Evolutionary conservation across 2,329 filamentous ascomycete species (phyloP), one percentile per base, ranked within the genome.

Genomic region (Canariomyces notabilis): DNA sequence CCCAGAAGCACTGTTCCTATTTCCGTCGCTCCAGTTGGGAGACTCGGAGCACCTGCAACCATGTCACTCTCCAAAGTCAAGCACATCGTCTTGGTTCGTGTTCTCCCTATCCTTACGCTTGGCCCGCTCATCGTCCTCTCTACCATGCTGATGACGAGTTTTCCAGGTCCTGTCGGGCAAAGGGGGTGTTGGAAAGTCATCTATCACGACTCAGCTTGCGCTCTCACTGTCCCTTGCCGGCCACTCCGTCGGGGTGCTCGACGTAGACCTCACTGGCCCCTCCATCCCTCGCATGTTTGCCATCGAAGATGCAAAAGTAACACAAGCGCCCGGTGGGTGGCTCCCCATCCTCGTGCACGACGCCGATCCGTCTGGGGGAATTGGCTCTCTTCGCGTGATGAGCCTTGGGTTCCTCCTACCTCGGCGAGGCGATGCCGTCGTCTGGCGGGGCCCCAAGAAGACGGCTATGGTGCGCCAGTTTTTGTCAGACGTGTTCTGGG

Each of bases 391-490:
- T 8, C 77, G 81, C 50, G 93, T 89, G 65, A 96, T 97, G 86
- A 95, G 89, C 45, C 74, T 98, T 1, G 93, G 90, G 2, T 97
- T 98, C 60, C 77, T 98, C 6, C 76, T 98, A 5, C 82, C 84
- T 3, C 80, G 82, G 51, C 76, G 91, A 57, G 87, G 87, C 52
- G 89, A 96, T 59, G 91, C 93, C 0, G 90, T 98, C 0, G 93
- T 98, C 32, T 98, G 93, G 93, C 81, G 93, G 43, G 93, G 93
- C 0, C 93, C 93, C 2, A 98, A 98, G 70, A 98, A 98, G 72
- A 98, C 93, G 4, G 93, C 93, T 41, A 98, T 98, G 93, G 89
- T 98, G 48, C 82, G 90, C 33, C 93, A 98, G 65, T 98, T 98
- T 63, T 74, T 98, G 21, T 85, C 87, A 1, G 90, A 96, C 61